Evolutionary conservation across 306 rosid genomes (phyloP).

Genomic region (Vigna reflexopilosa): DNA sequence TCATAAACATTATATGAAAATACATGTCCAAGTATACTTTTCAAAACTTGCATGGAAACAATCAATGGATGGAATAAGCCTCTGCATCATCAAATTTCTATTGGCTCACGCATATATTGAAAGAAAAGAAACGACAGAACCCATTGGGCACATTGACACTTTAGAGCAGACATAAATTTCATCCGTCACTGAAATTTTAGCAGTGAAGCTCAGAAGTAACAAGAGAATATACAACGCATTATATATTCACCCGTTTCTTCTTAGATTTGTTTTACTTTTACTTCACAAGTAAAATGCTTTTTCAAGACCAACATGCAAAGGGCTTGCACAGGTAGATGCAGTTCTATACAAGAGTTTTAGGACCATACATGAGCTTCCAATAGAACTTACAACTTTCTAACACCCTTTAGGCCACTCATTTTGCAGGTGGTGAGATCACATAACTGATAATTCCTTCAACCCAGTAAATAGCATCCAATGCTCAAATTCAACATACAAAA

Average conservation of each 20-base stretch:
- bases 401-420: neutral
- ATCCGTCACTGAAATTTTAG: neutral
- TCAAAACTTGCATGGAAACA: neutral
- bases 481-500: neutral
- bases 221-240: neutral
- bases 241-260: slow-evolving; percentile 7
- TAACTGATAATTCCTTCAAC: neutral
- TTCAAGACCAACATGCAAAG: slow-evolving; percentile 15
- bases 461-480: neutral
- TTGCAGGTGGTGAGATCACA: slow-evolving; percentile 16
- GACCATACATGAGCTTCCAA: slow-evolving; percentile 6
- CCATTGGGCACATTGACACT: neutral
- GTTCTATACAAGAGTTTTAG: neutral
- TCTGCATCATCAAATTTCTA: slow-evolving; percentile 6
- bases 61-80: slow-evolving; percentile 24
- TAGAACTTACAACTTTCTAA: neutral
- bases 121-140: neutral
- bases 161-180: neutral
- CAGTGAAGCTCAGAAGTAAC: neutral
- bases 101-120: neutral
- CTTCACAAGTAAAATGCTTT: neutral
- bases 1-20: neutral
- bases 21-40: neutral
- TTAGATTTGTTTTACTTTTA: neutral
- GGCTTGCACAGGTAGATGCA: neutral